These are phyloP conservation scores for Porcisia hertigi DNA, from an alignment of 208 protist genomes.

Conservation along the genomic window DNA sequence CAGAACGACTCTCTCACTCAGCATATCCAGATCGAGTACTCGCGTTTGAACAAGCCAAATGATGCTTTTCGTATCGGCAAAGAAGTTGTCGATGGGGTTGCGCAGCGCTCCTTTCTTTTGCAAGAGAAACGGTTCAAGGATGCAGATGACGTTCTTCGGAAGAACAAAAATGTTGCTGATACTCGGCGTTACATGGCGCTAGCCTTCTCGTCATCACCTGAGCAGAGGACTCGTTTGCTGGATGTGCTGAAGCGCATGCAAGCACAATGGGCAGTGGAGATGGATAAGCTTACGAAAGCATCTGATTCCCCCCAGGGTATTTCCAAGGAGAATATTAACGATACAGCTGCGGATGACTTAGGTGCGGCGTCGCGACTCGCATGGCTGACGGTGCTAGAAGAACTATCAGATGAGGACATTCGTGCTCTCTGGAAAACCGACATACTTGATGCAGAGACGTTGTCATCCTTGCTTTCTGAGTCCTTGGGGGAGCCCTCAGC, in stretches of 20 bases:
- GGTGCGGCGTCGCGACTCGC: constrained; percentile 22
- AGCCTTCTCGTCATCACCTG: constrained; percentile 32
- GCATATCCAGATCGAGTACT: constrained; percentile 23
- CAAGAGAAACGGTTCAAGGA: constrained; percentile 50
- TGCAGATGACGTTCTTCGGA: constrained; percentile 69
- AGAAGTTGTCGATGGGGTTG: constrained; percentile 57
- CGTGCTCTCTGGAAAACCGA: constrained; percentile 45
- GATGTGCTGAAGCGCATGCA: constrained; percentile 14
- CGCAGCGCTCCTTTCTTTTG: constrained; percentile 28
- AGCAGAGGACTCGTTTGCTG: constrained; percentile 16
- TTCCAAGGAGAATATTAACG: neutral
- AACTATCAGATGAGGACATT: constrained; percentile 46
- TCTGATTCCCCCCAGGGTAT: neutral
- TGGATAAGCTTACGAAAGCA: constrained; percentile 4
- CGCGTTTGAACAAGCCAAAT: constrained; percentile 39
- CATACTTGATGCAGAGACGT: constrained; percentile 51
- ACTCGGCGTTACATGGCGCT: constrained; percentile 56
- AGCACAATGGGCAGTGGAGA: constrained; percentile 11
- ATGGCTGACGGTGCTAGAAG: constrained; percentile 63
- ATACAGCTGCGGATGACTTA: neutral
- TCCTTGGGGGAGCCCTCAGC: no score
- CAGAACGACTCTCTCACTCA: constrained; percentile 6
- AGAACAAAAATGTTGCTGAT: constrained; percentile 34
- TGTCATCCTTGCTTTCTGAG: constrained; percentile 26
- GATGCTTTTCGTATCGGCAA: constrained; percentile 56